Evolutionary conservation across 2,329 filamentous ascomycete species (phyloP), one percentile per base, ranked within the genome.

Genomic region (Aspergillus novofumigatus): DNA sequence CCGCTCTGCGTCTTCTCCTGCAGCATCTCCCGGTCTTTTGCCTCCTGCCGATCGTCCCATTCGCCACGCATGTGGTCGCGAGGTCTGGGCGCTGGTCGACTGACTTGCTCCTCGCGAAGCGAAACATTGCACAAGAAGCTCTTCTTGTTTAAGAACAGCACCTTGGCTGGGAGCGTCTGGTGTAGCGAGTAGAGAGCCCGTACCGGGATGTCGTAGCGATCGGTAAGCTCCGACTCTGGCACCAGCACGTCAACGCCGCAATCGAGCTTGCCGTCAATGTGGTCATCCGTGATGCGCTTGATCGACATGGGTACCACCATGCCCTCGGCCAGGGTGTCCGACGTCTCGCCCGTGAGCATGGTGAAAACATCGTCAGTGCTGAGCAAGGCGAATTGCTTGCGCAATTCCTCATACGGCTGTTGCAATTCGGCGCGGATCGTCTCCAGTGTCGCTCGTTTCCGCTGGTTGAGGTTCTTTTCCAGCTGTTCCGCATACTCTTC

Each of bases 401-500:
- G 86, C 55, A 99, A 81, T 73, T 99, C 94, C 76, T 99, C 94
- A 72, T 96, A 99, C 0, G 94, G 92, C 21, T 89, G 87, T 67
- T 94, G 90, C 52, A 99, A 80, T 75, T 99, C 94, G 17, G 91
- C 92, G 61, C 94, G 90, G 69, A 99, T 99, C 0, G 92, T 96
- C 75, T 99, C 94, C 11, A 99, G 82, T 1, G 94, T 99, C 1
- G 93, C 93, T 57, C 94, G 90, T 80, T 99, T 99, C 63, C 90
- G 87, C 72, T 97, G 92, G 67, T 91, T 92, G 71, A 96, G 92
- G 67, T 96, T 95, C 64, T 85, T 88, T 78, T 97, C 90, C 62
- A 99, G 81, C 78, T 99, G 93, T 68, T 96, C 91, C 0, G 94
- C 94, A 68, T 99, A 99, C 73, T 97, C 92, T 74, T 99, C 94